phyloP scores from a whole-genome alignment of 106 monocot species.

The Iris macrosiphon region DNA sequence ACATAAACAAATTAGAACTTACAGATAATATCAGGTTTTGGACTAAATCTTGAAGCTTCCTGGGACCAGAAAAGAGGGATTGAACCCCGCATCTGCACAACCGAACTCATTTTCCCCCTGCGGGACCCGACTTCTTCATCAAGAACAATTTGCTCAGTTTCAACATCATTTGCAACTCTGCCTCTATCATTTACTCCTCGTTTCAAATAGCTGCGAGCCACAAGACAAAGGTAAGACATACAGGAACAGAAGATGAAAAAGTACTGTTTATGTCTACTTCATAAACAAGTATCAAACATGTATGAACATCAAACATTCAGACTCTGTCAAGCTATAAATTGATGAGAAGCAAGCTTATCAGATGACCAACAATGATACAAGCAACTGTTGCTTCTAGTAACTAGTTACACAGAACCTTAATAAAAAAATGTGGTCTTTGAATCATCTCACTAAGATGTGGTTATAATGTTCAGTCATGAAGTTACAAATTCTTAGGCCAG shows the following conservation, averaged over 20 bases:
- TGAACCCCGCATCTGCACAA: constrained; percentile 96
- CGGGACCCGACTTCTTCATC: constrained; percentile 84
- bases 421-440: too few species aligned
- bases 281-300: too few species aligned
- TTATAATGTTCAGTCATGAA: too few species aligned
- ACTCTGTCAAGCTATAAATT: too few species aligned
- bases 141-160: constrained; percentile 94
- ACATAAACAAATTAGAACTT: constrained; percentile 16
- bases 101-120: constrained; percentile 89
- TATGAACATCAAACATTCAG: too few species aligned
- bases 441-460: too few species aligned
- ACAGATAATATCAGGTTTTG: constrained; percentile 99
- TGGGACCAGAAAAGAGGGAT: constrained; percentile 99
- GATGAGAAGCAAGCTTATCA: too few species aligned
- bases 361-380: too few species aligned
- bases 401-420: too few species aligned
- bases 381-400: too few species aligned
- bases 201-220: constrained; percentile 76
- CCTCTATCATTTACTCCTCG: constrained; percentile 96
- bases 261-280: too few species aligned
- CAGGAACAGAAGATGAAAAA: neutral
- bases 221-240: neutral
- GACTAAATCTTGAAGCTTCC: constrained; percentile 96
- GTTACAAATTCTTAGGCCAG: too few species aligned
- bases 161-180: constrained; percentile 98